Base-by-base conservation (phyloP, 805 yeast genomes). In the Metschnikowia noctiluminum region DNA sequence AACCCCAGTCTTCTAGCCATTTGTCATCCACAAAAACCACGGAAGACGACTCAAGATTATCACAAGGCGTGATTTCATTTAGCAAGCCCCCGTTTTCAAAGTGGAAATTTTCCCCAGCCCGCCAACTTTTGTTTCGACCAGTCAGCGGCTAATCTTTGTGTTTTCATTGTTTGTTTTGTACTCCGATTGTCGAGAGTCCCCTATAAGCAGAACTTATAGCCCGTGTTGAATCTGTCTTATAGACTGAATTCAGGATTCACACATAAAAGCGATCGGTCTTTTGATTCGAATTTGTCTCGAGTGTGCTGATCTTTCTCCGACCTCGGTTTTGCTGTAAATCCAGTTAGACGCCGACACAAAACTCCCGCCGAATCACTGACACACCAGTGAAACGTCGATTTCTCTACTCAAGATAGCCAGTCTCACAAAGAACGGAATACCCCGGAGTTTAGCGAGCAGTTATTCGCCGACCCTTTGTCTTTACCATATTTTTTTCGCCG, bases 81-180 rank as follows among this genome's bases (percentile, higher is more conserved):
- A 21, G 21, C 21, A 21, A 21, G 4, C 2, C 21, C 2, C 21
- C 2, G 21, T 21, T 21, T 21, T 21, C 21, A 4, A 21, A 35
- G 44, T 38, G 44, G 30, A 21, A 21, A 42, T 26, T 42, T 42
- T 32, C 39, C 34, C 31, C 32, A 12, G 32, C 6, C 13, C 32
- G 32, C 21, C 21, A 21, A 21, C 21, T 21, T 4, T 21, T 21
- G 21, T 30, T 12, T 30, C 10, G 32, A 30, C 32, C 13, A 30
- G 32, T 30, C 32, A 30, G 32, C 32, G 34, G 35, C 36, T 28
- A 9, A 35, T 16, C 32, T 14, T 16, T 14, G 38, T 35, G 38
- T 43, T 42, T 36, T 43, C 30, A 43, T 43, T 43, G 45, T 43
- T 43, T 43, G 40, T 35, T 42, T 42, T 42, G 45, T 43, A 39